A percentile compares a stretch with the other conserved stretches of the same genome.
phyloP scores from a whole-genome alignment of 129 eudicot genomes.

The Lactuca saligna region DNA sequence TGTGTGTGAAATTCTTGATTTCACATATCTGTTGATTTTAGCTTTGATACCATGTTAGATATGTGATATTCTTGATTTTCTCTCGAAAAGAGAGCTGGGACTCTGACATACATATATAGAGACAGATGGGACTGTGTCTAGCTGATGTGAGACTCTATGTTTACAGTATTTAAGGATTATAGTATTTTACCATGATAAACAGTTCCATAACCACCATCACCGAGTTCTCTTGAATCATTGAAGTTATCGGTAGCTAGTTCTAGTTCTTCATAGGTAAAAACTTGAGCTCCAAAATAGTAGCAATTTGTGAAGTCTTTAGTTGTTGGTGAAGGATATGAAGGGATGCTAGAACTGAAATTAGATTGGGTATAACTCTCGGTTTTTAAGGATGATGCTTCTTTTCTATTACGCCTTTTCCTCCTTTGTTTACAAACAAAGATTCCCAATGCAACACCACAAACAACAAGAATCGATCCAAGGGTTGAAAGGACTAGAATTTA shows the following conservation, averaged over 20 bases:
- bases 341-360: slow-evolving; percentile 46
- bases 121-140: not conserved
- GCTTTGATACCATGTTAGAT: not conserved
- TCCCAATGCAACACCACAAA: slow-evolving; percentile 44
- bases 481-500: slow-evolving; percentile 48
- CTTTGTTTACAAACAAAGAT: slow-evolving; percentile 43
- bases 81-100: not conserved
- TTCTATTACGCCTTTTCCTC: slow-evolving; percentile 39
- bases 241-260: slow-evolving; percentile 86
- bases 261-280: slow-evolving; percentile 71
- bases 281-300: slow-evolving; percentile 75
- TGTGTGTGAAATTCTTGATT: too few species aligned
- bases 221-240: slow-evolving; percentile 62
- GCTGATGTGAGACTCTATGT: not conserved
- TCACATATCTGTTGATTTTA: too few species aligned
- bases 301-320: slow-evolving; percentile 42
- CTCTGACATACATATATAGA: not conserved
- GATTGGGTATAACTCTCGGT: slow-evolving; percentile 34
- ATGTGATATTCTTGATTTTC: not conserved
- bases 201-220: slow-evolving; percentile 91
- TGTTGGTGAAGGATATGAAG: slow-evolving; percentile 55
- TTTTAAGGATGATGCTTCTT: slow-evolving; percentile 6
- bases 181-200: slow-evolving; percentile 71
- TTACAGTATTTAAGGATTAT: not conserved
- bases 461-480: slow-evolving; percentile 59